Percentiles rank a stretch among this genome's conserved stretches.
Evolutionary conservation across 176 grass and related monocot species (phyloP).

Genomic region (Aegilops longissima): DNA sequence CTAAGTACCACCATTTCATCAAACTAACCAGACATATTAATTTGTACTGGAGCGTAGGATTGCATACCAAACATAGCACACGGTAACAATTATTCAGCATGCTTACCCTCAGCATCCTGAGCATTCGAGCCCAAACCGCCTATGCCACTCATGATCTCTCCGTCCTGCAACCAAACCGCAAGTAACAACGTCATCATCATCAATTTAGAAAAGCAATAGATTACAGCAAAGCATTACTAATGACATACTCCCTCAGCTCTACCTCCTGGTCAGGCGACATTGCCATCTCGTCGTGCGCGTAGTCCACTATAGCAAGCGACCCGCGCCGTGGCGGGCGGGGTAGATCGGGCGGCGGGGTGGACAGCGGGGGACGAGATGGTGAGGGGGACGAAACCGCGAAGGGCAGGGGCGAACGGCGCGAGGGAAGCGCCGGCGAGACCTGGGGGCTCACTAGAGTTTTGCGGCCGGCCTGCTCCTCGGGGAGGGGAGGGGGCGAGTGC

Average conservation of each 20-base stretch:
- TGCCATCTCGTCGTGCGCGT: slow-evolving; percentile 79
- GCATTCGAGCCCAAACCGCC: slow-evolving; percentile 2
- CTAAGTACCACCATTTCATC: not conserved
- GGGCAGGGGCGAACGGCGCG: slow-evolving; percentile 37
- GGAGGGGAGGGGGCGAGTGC: slow-evolving; percentile 33
- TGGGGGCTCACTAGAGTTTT: slow-evolving; percentile 55
- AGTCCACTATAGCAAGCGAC: slow-evolving; percentile 78
- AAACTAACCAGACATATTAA: not conserved
- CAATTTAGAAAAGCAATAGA: slow-evolving; percentile 25
- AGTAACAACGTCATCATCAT: not conserved
- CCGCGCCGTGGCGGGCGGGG: slow-evolving; percentile 36
- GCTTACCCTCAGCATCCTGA: slow-evolving; percentile 43
- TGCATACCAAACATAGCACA: not conserved
- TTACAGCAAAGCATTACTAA: slow-evolving; percentile 8
- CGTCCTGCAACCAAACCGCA: slow-evolving; percentile 48
- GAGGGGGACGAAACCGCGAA: slow-evolving; percentile 38
- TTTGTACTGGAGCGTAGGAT: not conserved
- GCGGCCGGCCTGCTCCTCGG: slow-evolving; percentile 21
- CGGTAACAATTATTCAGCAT: not conserved
- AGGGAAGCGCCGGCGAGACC: slow-evolving; percentile 43
- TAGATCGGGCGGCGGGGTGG: slow-evolving; percentile 26
- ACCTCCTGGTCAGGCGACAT: slow-evolving; percentile 85
- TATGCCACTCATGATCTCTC: slow-evolving; percentile 41
- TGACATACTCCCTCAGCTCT: slow-evolving; percentile 36
- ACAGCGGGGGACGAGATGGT: slow-evolving; percentile 14